Conservation (phyloP, 2,329 filamentous ascomycete species). For the Ophiostoma himal-ulmi region DNA sequence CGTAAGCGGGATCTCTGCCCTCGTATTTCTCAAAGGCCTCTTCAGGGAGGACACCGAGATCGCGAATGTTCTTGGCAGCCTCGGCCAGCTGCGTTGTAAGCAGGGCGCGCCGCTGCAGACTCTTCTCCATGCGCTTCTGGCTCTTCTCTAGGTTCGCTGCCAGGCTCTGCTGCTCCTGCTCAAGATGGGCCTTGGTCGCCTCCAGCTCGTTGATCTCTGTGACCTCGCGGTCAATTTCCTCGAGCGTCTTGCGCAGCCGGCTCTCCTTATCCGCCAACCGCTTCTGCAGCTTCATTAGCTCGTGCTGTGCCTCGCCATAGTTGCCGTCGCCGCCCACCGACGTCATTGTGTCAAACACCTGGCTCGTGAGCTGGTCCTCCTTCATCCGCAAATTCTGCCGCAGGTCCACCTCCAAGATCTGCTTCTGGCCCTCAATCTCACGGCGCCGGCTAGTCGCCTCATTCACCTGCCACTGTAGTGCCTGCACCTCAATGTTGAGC, state of each 20-base stretch:
- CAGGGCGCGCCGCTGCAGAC: constrained; percentile 78
- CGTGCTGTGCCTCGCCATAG: constrained; percentile 71
- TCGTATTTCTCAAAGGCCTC: constrained; percentile 90
- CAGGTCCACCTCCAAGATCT: constrained; percentile 76
- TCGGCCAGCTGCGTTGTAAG: constrained; percentile 72
- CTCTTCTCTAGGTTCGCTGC: constrained; percentile 73
- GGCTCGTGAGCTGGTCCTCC: constrained; percentile 75
- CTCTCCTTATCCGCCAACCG: constrained; percentile 59
- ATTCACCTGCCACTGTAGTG: constrained; percentile 70
- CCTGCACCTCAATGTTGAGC: constrained; percentile 62
- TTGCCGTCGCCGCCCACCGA: constrained; percentile 49
- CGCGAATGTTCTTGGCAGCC: constrained; percentile 81
- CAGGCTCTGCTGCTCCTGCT: constrained; percentile 68
- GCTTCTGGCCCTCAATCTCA: constrained; percentile 74
- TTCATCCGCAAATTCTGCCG: constrained; percentile 83
- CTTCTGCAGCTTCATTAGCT: constrained; percentile 72
- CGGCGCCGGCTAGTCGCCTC: constrained; percentile 67
- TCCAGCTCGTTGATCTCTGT: constrained; percentile 53
- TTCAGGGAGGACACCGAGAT: constrained; percentile 86
- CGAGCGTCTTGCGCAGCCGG: constrained; percentile 69
- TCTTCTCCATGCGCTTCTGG: constrained; percentile 87
- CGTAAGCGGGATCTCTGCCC: constrained; percentile 70
- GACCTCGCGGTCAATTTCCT: constrained; percentile 54
- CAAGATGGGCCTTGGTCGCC: constrained; percentile 53
- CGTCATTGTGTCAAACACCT: constrained; percentile 60